Base-by-base conservation (phyloP, 2,329 filamentous ascomycete genomes). In the Fusarium piperis region DNA sequence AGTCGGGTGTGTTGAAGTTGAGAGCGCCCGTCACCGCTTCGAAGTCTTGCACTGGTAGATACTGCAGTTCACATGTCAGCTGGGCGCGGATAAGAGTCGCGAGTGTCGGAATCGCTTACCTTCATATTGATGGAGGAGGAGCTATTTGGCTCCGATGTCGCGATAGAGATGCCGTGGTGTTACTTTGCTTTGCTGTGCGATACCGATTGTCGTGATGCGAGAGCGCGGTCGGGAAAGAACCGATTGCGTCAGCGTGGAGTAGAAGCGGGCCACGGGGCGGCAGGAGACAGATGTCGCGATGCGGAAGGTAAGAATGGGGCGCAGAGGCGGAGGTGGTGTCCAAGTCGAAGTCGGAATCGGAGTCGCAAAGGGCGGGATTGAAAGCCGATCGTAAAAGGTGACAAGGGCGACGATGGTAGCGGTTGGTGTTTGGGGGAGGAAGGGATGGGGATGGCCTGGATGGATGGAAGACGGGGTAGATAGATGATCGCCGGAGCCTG, bases 1-100 rank as follows among this genome's bases (percentile, higher is more conserved):
- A 95, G 80, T 98, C 95, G 58, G 93, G 90, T 1, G 95, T 98
- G 78, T 96, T 94, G 86, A 98, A 98, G 80, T 97, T 98, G 79
- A 99, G 90, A 71, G 95, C 93, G 83, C 92, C 92, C 68, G 94
- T 95, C 74, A 98, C 93, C 81, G 93, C 91, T 82, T 98, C 95
- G 79, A 98, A 95, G 74, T 97, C 93, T 82, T 91, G 92, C 71
- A 97, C 89, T 68, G 95, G 94, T 77, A 99, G 88, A 83, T 97
- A 99, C 95, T 99, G 68, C 13, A 32, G 64, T 58, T 51, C 23
- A 32, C 53, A 38, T 48, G 70, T 78, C 62, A 78, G 77, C 53
- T 53, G 53, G 16, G 35, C 28, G 36, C n/a, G 32, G n/a, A 46
- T 33, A 48, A 23, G 36, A 28, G 55, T 61, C 46, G 56, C n/a